These are phyloP conservation scores for Didymella pomorum DNA, from an alignment of 2,329 filamentous ascomycete genomes.

Conservation along the genomic window DNA sequence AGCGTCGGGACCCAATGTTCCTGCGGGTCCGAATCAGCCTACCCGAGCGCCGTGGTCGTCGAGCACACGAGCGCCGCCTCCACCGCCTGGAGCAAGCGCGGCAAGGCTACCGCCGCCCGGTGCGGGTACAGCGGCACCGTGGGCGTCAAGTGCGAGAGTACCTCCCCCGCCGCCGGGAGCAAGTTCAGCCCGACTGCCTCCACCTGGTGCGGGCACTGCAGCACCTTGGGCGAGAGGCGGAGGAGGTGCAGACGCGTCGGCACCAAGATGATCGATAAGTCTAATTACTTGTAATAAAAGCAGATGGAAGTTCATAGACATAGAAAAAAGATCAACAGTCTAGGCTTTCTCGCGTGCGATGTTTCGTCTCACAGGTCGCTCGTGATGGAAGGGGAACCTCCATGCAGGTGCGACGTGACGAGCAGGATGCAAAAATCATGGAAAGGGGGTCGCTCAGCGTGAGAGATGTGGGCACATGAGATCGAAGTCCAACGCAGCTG, in stretches of 20 bases:
- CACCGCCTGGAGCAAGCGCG: slow-evolving; percentile 13
- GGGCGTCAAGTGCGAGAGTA: slow-evolving; percentile 33
- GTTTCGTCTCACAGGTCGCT: no score
- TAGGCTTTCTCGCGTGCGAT: no score
- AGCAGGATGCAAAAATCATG: no score
- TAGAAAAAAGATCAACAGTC: no score
- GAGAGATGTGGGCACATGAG: no score
- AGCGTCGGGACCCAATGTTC: slow-evolving; percentile 18
- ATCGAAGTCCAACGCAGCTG: no score
- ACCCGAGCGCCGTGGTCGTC: slow-evolving; percentile 44
- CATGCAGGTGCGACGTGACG: no score
- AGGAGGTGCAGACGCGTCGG: not conserved
- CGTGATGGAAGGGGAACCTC: no score
- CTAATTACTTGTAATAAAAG: no score
- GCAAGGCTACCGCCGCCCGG: slow-evolving; percentile 7
- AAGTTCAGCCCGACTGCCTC: slow-evolving; percentile 30
- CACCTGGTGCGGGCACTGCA: slow-evolving; percentile 28
- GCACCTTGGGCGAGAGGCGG: slow-evolving; percentile 38
- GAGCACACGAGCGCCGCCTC: slow-evolving; percentile 30
- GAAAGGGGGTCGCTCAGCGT: no score
- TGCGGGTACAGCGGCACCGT: slow-evolving; percentile 37
- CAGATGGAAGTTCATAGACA: no score
- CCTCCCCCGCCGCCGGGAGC: slow-evolving; percentile 27
- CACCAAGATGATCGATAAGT: not conserved
- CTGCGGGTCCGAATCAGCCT: slow-evolving; percentile 44